phyloP scores from a whole-genome alignment of 2,329 filamentous ascomycete species.

The Cordyceps pruinosa region DNA sequence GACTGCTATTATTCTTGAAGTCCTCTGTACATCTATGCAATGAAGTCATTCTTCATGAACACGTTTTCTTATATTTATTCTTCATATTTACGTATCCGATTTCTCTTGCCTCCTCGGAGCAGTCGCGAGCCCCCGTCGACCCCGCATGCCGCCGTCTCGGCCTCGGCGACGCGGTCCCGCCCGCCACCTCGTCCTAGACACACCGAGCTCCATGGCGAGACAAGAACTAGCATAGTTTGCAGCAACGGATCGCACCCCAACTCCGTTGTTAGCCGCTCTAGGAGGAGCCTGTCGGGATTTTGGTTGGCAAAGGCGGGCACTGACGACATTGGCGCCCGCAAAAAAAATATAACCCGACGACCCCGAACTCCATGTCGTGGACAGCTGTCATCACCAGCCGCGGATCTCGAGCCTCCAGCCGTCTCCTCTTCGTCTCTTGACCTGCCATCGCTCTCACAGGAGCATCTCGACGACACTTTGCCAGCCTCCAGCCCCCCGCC shows the following conservation, averaged over 20 bases:
- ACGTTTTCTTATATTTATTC: no score
- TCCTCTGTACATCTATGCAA: no score
- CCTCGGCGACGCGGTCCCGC: background rate
- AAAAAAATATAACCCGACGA: background rate
- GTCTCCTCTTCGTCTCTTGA: background rate
- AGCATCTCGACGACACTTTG: background rate
- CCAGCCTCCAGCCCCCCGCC: background rate
- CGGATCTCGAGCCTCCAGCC: slow-evolving; percentile 2
- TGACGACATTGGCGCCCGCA: slow-evolving; percentile 3
- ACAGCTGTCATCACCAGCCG: background rate
- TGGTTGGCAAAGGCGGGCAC: background rate
- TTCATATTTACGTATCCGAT: no score
- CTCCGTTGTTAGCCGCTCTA: slow-evolving; percentile 6
- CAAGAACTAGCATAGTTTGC: background rate
- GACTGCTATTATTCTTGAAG: no score
- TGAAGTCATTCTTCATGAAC: no score
- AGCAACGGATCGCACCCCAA: background rate
- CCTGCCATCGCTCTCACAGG: background rate
- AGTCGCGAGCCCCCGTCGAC: background rate
- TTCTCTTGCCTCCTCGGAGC: no score
- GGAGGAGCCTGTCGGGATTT: background rate
- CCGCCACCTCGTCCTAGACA: background rate
- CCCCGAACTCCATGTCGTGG: background rate
- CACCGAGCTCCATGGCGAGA: background rate
- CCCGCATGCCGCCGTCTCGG: background rate